phyloP scores from a whole-genome alignment of 176 grass and related monocot genomes.

The Poa annua region DNA sequence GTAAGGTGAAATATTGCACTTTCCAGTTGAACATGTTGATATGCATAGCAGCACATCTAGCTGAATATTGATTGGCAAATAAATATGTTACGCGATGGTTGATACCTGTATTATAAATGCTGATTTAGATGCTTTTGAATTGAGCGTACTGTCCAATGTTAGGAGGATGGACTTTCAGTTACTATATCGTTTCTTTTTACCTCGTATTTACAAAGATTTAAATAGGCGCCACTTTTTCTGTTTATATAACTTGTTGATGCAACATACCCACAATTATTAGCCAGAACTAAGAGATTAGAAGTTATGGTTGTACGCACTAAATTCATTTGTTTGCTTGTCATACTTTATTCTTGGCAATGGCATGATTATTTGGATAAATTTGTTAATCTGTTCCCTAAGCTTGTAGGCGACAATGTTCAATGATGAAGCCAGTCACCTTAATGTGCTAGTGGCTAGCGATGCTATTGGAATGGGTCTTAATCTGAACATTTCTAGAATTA shows the following conservation, averaged over 20 bases:
- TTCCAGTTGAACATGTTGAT: constrained; percentile 32
- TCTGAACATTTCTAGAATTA: constrained; percentile 98
- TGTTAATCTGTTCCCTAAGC: constrained; percentile 44
- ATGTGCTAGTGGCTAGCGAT: constrained; percentile 95
- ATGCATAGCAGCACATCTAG: constrained; percentile 30
- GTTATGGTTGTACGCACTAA: constrained; percentile 1
- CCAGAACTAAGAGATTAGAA: constrained; percentile 1
- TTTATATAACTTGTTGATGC: constrained; percentile 18
- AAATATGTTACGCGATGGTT: background rate
- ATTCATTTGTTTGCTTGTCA: background rate
- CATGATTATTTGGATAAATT: constrained; percentile 32
- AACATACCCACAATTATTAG: background rate
- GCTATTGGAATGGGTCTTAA: constrained; percentile 99
- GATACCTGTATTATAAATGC: background rate
- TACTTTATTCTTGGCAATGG: constrained; percentile 31
- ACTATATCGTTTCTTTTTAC: constrained; percentile 18
- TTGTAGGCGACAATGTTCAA: constrained; percentile 93
- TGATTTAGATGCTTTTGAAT: constrained; percentile 17
- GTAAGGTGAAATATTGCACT: constrained; percentile 6
- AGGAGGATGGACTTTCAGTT: constrained; percentile 17
- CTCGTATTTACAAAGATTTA: background rate
- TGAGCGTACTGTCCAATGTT: constrained; percentile 17
- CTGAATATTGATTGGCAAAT: background rate
- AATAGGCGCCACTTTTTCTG: background rate
- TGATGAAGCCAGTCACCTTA: constrained; percentile 87